phyloP scores from a whole-genome alignment of 768 basidiomycete species.

The Tricholoma saponaceum region DNA sequence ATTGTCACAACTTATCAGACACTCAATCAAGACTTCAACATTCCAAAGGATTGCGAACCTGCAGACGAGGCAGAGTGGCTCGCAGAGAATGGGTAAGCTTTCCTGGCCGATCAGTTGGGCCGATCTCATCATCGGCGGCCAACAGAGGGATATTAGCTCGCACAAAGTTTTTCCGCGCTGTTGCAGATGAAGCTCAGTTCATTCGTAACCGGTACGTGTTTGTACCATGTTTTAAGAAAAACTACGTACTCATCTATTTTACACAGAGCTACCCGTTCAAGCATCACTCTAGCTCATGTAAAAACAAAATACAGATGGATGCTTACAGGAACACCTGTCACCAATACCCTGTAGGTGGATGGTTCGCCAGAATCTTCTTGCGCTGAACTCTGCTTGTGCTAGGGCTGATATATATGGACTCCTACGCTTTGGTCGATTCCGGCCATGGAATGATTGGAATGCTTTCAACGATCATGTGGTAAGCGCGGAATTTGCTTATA shows the following conservation, averaged over 20 bases:
- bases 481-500: slow-evolving; percentile 10
- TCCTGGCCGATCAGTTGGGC: background rate
- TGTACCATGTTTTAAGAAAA: background rate
- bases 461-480: slow-evolving; percentile 59
- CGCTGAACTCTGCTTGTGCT: slow-evolving; percentile 26
- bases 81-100: slow-evolving; percentile 42
- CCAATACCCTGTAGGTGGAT: slow-evolving; percentile 54
- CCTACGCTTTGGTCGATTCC: slow-evolving; percentile 63
- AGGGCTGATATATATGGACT: slow-evolving; percentile 71
- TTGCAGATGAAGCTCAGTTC: slow-evolving; percentile 79
- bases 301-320: slow-evolving; percentile 71
- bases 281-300: slow-evolving; percentile 55
- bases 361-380: background rate
- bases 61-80: slow-evolving; percentile 49
- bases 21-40: slow-evolving; percentile 52
- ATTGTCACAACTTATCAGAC: slow-evolving; percentile 79
- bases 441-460: slow-evolving; percentile 72
- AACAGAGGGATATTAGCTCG: slow-evolving; percentile 56
- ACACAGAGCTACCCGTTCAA: slow-evolving; percentile 49
- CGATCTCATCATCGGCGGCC: background rate
- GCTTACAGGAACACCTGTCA: slow-evolving; percentile 74
- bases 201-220: slow-evolving; percentile 55
- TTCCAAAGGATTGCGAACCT: slow-evolving; percentile 43
- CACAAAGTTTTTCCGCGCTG: slow-evolving; percentile 61
- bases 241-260: background rate